Evolutionary conservation across 768 basidiomycete genomes (phyloP).

Genomic region (Kwoniella sp.): DNA sequence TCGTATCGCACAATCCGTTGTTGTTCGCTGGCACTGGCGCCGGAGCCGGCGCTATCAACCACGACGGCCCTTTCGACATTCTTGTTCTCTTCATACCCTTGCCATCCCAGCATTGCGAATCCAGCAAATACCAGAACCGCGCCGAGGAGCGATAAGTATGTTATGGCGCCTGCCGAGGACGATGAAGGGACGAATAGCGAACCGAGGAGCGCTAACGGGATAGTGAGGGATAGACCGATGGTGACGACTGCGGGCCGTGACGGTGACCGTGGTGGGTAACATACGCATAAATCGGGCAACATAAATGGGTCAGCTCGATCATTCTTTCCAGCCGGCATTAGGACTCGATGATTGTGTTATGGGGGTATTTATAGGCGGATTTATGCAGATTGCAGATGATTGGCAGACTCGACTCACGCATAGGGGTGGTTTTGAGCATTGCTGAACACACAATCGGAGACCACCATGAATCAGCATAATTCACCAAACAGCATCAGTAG

Average conservation of each 20-base stretch:
- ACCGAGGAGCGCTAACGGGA: slow-evolving; percentile 84
- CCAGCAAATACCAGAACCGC: slow-evolving; percentile 73
- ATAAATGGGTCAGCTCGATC: no score
- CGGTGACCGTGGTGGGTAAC: no score
- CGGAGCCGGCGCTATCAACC: no score
- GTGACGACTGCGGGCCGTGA: slow-evolving; percentile 71
- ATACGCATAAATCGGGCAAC: no score
- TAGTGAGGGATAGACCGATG: slow-evolving; percentile 86
- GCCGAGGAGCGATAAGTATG: slow-evolving; percentile 68
- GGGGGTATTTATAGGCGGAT: no score
- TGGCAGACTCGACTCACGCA: slow-evolving; percentile 43
- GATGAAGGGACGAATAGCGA: slow-evolving; percentile 67
- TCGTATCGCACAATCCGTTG: not conserved
- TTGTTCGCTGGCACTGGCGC: no score
- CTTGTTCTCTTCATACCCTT: slow-evolving; percentile 50
- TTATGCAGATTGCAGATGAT: no score
- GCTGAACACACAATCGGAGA: slow-evolving; percentile 66
- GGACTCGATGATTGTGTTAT: no score
- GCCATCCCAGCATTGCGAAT: slow-evolving; percentile 71
- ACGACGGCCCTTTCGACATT: not conserved
- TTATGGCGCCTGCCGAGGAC: slow-evolving; percentile 56
- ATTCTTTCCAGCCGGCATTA: no score
- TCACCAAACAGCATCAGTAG: no score
- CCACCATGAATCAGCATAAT: no score
- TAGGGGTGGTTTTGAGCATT: slow-evolving; percentile 94